A percentile compares a stretch with the other conserved stretches of the same genome.
These are phyloP conservation scores for Kodamaea arcana DNA, from an alignment of 1,139 yeast genomes.

Conservation along the genomic window DNA sequence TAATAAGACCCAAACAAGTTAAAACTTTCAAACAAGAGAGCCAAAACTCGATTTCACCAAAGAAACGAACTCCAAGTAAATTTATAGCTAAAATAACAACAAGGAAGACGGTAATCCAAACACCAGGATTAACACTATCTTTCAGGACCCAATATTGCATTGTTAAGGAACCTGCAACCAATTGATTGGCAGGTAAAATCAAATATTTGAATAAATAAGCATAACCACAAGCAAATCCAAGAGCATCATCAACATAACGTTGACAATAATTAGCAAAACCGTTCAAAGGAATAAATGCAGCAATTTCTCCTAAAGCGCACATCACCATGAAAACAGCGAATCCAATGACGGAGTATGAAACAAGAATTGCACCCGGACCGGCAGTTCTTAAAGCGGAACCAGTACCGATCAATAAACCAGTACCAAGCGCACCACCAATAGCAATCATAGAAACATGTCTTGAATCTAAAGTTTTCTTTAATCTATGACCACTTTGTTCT, in stretches of 20 bases:
- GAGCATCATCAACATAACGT: slow-evolving; percentile 63
- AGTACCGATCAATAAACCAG: slow-evolving; percentile 70
- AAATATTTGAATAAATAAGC: slow-evolving; percentile 60
- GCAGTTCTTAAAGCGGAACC: slow-evolving; percentile 60
- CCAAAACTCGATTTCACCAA: slow-evolving; percentile 73
- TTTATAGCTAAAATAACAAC: slow-evolving; percentile 36
- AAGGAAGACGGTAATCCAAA: slow-evolving; percentile 54
- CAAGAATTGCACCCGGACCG: slow-evolving; percentile 66
- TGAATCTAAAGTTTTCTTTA: slow-evolving; percentile 60
- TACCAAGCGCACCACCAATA: slow-evolving; percentile 51
- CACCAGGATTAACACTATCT: slow-evolving; percentile 51
- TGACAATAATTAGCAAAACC: slow-evolving; percentile 71
- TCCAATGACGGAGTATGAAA: slow-evolving; percentile 61
- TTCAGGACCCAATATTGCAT: slow-evolving; percentile 57
- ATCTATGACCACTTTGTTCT: slow-evolving; percentile 45
- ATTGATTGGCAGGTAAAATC: slow-evolving; percentile 62
- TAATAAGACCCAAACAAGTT: slow-evolving; percentile 52
- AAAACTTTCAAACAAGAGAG: slow-evolving; percentile 54
- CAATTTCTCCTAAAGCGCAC: slow-evolving; percentile 73
- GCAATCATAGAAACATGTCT: slow-evolving; percentile 77
- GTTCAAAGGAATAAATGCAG: slow-evolving; percentile 67
- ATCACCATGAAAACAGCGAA: slow-evolving; percentile 62
- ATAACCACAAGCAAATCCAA: slow-evolving; percentile 75
- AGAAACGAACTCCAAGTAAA: slow-evolving; percentile 37
- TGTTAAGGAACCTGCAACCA: slow-evolving; percentile 56